A percentile compares a stretch with the other conserved stretches of the same genome.
These are phyloP conservation scores for Mariannaea elegans DNA, from an alignment of 2,329 filamentous ascomycete species.

Conservation along the genomic window DNA sequence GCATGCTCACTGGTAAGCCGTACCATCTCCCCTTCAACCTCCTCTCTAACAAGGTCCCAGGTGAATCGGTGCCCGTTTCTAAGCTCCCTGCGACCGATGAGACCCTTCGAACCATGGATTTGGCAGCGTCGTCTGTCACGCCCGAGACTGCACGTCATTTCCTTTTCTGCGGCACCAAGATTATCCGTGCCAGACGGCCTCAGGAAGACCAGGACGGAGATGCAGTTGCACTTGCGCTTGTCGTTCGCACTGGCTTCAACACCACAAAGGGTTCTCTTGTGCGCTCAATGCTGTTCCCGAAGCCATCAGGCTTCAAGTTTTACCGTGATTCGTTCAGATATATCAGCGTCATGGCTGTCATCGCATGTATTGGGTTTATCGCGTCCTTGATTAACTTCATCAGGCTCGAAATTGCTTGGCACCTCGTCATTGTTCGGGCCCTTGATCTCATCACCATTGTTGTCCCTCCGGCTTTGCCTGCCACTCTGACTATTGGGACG, in stretches of 20 bases:
- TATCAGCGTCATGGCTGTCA: constrained; percentile 92
- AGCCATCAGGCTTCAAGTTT: constrained; percentile 98
- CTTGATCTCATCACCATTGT: constrained; percentile 97
- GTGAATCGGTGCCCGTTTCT: constrained; percentile 96
- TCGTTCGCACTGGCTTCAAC: constrained; percentile 94
- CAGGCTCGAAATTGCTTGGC: constrained; percentile 82
- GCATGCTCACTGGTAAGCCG: constrained; percentile 83
- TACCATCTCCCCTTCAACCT: constrained; percentile 36
- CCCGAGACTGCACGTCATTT: constrained; percentile 88
- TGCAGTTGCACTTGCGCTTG: constrained; percentile 89
- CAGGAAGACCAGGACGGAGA: constrained; percentile 88
- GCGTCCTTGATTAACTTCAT: constrained; percentile 95
- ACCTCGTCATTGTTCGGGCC: constrained; percentile 89
- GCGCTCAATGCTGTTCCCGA: constrained; percentile 97
- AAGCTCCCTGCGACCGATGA: constrained; percentile 87
- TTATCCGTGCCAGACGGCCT: constrained; percentile 87
- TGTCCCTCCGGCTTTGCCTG: constrained; percentile 92
- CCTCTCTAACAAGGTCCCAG: constrained; percentile 44
- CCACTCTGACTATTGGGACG: constrained; percentile 94
- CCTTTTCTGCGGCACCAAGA: constrained; percentile 93
- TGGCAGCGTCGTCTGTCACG: constrained; percentile 83
- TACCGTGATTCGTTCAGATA: constrained; percentile 98
- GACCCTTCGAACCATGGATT: constrained; percentile 77
- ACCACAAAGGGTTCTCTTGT: constrained; percentile 97
- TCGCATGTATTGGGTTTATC: constrained; percentile 87